Evolutionary conservation across 2,329 filamentous ascomycete genomes (phyloP).

Genomic region (Fusarium sp.): DNA sequence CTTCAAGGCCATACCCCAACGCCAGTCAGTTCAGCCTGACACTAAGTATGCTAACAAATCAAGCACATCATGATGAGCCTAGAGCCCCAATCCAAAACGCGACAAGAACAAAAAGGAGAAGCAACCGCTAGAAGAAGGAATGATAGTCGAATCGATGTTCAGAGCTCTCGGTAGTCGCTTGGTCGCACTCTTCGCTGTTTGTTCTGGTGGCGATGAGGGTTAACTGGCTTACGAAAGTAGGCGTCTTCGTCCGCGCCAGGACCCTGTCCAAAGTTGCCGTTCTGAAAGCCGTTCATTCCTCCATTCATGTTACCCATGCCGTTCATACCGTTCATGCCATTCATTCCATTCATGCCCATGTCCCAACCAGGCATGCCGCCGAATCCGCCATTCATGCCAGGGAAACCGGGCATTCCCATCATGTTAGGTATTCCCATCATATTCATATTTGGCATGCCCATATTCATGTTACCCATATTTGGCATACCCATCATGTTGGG

Average conservation of each 20-base stretch:
- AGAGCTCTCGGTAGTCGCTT: constrained; percentile 90
- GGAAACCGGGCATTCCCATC: constrained; percentile 48
- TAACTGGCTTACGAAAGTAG: constrained; percentile 95
- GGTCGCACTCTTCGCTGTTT: constrained; percentile 82
- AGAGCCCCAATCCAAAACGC: constrained; percentile 28
- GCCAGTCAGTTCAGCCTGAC: constrained; percentile 32
- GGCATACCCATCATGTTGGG: constrained; percentile 55
- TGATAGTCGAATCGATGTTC: constrained; percentile 35
- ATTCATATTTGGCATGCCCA: constrained; percentile 49
- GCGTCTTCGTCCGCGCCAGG: constrained; percentile 86
- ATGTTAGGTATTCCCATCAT: constrained; percentile 48
- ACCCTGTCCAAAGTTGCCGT: constrained; percentile 58
- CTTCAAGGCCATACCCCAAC: constrained; percentile 16
- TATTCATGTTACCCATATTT: constrained; percentile 52
- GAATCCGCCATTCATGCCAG: constrained; percentile 46
- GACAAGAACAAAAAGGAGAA: constrained; percentile 2
- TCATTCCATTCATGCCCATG: constrained; percentile 43
- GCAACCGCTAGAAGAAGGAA: constrained; percentile 19
- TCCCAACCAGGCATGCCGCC: constrained; percentile 43
- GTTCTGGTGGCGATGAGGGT: constrained; percentile 89
- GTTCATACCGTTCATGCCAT: constrained; percentile 37
- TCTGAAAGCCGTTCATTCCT: constrained; percentile 49
- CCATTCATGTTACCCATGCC: constrained; percentile 47
- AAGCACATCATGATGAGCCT: constrained; percentile 11
- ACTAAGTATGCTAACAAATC: constrained; percentile 25